Conservation (phyloP, 768 basidiomycete genomes). For the Mycena vitilis region DNA sequence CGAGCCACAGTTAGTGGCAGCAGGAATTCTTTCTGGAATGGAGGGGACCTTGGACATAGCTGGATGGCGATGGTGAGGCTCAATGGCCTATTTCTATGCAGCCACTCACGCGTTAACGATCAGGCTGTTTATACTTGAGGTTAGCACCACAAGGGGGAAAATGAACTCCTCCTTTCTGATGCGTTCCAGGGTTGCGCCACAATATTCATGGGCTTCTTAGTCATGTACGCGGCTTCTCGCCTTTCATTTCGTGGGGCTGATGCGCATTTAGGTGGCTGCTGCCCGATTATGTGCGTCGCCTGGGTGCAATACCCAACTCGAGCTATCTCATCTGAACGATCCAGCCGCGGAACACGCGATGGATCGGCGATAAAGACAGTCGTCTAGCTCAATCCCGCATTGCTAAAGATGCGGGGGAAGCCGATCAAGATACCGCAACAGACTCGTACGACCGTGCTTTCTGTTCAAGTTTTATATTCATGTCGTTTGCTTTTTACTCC, state of each 20-base stretch:
- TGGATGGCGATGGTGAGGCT: constrained; percentile 73
- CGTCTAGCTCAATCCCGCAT: constrained; percentile 59
- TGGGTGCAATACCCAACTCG: too few species aligned
- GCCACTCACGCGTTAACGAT: constrained; percentile 1
- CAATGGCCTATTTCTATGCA: constrained; percentile 22
- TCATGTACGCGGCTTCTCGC: constrained; percentile 55
- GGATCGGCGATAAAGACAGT: constrained; percentile 53
- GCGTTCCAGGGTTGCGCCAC: constrained; percentile 68
- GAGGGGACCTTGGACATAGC: constrained; percentile 73
- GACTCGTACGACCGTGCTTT: constrained; percentile 51
- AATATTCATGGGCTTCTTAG: constrained; percentile 64
- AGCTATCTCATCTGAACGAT: background rate
- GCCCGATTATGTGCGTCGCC: constrained; percentile 62
- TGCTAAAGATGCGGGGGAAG: constrained; percentile 60
- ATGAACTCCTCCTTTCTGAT: background rate
- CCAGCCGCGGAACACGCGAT: constrained; percentile 59
- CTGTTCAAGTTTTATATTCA: background rate
- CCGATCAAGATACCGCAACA: constrained; percentile 52
- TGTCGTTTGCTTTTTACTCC: background rate
- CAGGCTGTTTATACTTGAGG: constrained; percentile 82
- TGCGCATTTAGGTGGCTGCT: constrained; percentile 58
- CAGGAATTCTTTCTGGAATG: constrained; percentile 79
- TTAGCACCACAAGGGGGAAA: background rate
- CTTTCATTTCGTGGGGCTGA: background rate
- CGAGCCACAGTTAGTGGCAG: constrained; percentile 67